A percentile compares a stretch with the other conserved stretches of the same genome.
Evolutionary conservation across 352 stramenopile species (phyloP).

Genomic region (Globisporangium yorkense): DNA sequence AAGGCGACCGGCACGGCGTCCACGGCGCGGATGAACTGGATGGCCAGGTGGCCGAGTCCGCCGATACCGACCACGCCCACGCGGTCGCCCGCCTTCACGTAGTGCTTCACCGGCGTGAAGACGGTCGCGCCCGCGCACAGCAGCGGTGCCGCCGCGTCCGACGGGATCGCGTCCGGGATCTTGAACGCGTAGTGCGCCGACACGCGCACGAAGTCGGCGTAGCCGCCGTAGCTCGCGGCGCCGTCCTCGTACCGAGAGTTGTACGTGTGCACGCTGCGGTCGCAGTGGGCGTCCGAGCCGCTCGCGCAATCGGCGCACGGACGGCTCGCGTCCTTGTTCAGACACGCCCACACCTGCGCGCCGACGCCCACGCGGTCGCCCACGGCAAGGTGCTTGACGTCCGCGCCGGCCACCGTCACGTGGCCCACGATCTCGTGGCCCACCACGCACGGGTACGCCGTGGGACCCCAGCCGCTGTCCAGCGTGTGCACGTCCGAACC

Average conservation of each 20-base stretch:
- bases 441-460: conserved; percentile 34
- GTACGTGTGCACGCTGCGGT: conserved; percentile 41
- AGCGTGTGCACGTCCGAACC: conserved; percentile 49
- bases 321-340: conserved; percentile 44
- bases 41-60: conserved; percentile 76
- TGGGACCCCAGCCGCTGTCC: conserved; percentile 38
- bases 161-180: conserved; percentile 66
- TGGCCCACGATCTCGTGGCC: conserved; percentile 56
- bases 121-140: conserved; percentile 84
- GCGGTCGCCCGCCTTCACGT: conserved; percentile 37
- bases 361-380: conserved; percentile 78
- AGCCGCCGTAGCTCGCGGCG: conserved; percentile 43
- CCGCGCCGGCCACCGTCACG: conserved; percentile 24
- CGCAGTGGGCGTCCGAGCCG: conserved; percentile 67
- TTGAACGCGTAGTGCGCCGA: conserved; percentile 53
- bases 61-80: conserved; percentile 81
- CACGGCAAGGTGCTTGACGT: conserved; percentile 57
- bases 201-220: conserved; percentile 63
- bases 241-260: conserved; percentile 24
- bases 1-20: conserved; percentile 33
- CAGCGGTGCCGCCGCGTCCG: conserved; percentile 50
- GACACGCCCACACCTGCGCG: conserved; percentile 63
- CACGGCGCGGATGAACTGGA: conserved; percentile 69
- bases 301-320: too few relatives aligned
- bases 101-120: conserved; percentile 64